Evolutionary conservation across 345 rosid genomes (phyloP).

Genomic region (Viola odorata): DNA sequence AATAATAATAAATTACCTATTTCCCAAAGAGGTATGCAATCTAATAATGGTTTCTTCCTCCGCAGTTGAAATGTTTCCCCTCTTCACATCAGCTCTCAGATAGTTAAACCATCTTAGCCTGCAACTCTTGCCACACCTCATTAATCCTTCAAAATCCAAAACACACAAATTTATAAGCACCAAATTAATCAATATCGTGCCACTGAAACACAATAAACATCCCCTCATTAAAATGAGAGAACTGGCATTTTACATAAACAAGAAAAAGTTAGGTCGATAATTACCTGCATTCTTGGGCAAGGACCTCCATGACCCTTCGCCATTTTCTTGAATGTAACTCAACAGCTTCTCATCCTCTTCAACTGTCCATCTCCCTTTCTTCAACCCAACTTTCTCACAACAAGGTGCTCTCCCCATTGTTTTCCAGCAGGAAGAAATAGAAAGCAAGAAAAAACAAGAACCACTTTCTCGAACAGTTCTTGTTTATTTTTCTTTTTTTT

Average conservation of each 20-base stretch:
- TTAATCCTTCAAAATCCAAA: constrained; percentile 38
- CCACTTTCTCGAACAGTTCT: background rate
- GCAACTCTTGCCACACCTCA: constrained; percentile 93
- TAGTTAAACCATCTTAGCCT: constrained; percentile 88
- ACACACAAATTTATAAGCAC: too few relatives aligned
- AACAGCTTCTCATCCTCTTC: constrained; percentile 50
- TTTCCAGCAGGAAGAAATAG: background rate
- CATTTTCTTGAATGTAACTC: constrained; percentile 44
- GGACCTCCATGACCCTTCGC: constrained; percentile 70
- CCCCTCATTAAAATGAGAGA: too few relatives aligned
- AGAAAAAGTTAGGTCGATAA: background rate
- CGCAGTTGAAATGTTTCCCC: constrained; percentile 59
- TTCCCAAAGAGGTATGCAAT: constrained; percentile 65
- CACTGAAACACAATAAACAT: background rate
- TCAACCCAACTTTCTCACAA: constrained; percentile 61
- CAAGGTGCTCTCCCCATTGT: constrained; percentile 71
- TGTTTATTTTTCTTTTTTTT: background rate
- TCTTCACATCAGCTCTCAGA: constrained; percentile 61
- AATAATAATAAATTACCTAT: too few relatives aligned
- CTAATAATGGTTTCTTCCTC: constrained; percentile 65
- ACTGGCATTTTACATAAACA: background rate
- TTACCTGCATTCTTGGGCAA: constrained; percentile 59
- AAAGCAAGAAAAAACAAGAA: background rate
- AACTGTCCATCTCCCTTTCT: constrained; percentile 56
- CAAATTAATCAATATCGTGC: too few relatives aligned